Conservation (phyloP, 495 filamentous ascomycete species). For the Ascobolus immersus region DNA sequence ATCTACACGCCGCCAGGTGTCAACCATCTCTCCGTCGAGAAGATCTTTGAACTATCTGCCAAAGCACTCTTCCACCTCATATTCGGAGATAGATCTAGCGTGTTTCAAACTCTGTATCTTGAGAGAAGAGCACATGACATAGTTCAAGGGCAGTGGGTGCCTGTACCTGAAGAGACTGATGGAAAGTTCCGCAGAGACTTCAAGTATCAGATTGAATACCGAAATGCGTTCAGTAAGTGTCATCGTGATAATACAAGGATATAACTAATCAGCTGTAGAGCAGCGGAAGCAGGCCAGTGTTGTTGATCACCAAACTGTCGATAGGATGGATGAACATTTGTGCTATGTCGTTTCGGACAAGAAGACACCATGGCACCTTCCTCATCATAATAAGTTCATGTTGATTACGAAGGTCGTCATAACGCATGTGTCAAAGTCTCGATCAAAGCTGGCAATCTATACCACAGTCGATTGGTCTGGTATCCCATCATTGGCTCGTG, state of each 20-base stretch:
- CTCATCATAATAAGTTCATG: slow-evolving; percentile 50
- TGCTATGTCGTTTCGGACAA: slow-evolving; percentile 75
- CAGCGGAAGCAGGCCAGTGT: slow-evolving; percentile 28
- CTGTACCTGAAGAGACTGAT: slow-evolving; percentile 27
- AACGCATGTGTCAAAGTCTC: slow-evolving; percentile 72
- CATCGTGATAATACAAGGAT: slow-evolving; percentile 2
- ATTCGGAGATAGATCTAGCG: slow-evolving; percentile 80
- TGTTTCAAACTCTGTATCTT: slow-evolving; percentile 78
- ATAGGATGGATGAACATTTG: slow-evolving; percentile 77
- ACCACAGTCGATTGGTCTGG: slow-evolving; percentile 66
- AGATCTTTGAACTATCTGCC: slow-evolving; percentile 59
- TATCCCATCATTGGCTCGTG: slow-evolving; percentile 31
- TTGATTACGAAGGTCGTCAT: slow-evolving; percentile 81
- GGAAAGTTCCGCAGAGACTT: slow-evolving; percentile 51
- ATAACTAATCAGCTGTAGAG: slow-evolving; percentile 13
- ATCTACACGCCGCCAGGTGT: slow-evolving; percentile 61
- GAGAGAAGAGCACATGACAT: slow-evolving; percentile 53
- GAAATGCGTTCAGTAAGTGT: slow-evolving; percentile 38
- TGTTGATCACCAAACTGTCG: slow-evolving; percentile 67
- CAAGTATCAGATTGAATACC: slow-evolving; percentile 46
- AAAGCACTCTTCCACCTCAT: slow-evolving; percentile 89
- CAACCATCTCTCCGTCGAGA: slow-evolving; percentile 40
- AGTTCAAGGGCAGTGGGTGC: slow-evolving; percentile 66
- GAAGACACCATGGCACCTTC: slow-evolving; percentile 77
- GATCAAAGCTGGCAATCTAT: slow-evolving; percentile 73